Conservation (phyloP, 768 basidiomycete species). For the Agaricus blazei region DNA sequence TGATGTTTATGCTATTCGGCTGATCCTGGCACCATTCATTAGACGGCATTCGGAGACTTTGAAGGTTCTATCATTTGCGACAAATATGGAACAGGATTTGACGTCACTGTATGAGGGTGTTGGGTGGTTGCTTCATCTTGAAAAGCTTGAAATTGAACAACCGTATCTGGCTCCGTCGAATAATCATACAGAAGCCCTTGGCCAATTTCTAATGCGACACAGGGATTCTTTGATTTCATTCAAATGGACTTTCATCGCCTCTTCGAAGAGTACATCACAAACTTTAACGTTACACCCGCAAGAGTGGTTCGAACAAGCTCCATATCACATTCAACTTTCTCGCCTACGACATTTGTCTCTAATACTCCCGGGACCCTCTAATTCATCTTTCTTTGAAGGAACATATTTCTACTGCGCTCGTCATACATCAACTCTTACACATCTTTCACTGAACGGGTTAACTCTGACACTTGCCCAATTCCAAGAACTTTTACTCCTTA, state of each 20-base stretch:
- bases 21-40: constrained; percentile 3
- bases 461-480: constrained; percentile 2
- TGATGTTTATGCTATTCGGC: constrained; percentile 5
- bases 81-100: not conserved
- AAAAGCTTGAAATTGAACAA: constrained; percentile 5
- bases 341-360: not conserved
- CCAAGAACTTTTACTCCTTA: constrained; percentile 5
- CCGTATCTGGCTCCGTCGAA: not conserved
- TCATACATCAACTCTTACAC: constrained; percentile 4
- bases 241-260: constrained; percentile 1
- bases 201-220: constrained; percentile 5
- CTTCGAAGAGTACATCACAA: not conserved
- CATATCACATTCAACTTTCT: constrained; percentile 5
- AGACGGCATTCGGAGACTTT: constrained; percentile 6
- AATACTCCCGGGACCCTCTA: not conserved
- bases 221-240: constrained; percentile 1
- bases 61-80: not conserved
- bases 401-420: constrained; percentile 4
- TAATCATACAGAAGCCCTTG: constrained; percentile 3
- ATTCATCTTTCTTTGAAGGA: constrained; percentile 2
- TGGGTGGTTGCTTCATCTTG: constrained; percentile 1
- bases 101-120: constrained; percentile 5
- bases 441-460: constrained; percentile 3
- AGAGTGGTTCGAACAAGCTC: constrained; percentile 7
- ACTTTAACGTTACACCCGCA: not conserved